These are phyloP conservation scores for Talaromyces sp. DNA, from an alignment of 2,329 filamentous ascomycete genomes.

Conservation along the genomic window DNA sequence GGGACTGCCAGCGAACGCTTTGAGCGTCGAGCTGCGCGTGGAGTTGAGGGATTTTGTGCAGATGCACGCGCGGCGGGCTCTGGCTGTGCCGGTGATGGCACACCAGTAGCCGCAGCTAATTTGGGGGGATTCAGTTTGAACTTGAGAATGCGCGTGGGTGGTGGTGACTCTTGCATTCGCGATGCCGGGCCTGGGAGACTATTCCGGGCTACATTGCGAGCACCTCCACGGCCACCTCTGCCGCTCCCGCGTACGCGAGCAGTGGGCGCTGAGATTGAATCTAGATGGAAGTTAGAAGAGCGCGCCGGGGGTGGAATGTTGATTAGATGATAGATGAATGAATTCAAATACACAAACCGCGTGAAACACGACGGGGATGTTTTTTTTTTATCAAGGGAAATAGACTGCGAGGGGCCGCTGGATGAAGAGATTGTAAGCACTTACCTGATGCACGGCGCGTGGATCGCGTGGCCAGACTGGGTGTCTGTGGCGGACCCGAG, in stretches of 20 bases:
- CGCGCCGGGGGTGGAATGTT: no score
- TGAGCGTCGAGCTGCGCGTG: slow-evolving; percentile 33
- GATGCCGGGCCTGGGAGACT: slow-evolving; percentile 11
- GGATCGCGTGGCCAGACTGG: slow-evolving; percentile 21
- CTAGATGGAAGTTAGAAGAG: slow-evolving; percentile 19
- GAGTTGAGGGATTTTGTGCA: slow-evolving; percentile 30
- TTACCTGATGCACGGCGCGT: slow-evolving; percentile 29
- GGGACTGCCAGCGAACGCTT: slow-evolving; percentile 32
- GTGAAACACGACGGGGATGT: no score
- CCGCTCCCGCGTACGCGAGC: slow-evolving; percentile 20
- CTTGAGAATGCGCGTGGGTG: background rate
- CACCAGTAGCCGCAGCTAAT: background rate
- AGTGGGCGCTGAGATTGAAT: slow-evolving; percentile 14
- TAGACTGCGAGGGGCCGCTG: background rate
- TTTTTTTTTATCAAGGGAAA: background rate
- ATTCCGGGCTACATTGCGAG: slow-evolving; percentile 15
- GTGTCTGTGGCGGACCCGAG: slow-evolving; percentile 12
- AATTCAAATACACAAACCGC: no score
- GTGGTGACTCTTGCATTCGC: background rate
- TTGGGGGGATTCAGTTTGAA: no score
- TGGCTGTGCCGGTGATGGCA: slow-evolving; percentile 12
- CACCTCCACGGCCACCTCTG: slow-evolving; percentile 19
- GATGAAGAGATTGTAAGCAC: slow-evolving; percentile 3
- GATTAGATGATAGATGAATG: no score
- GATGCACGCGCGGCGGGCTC: slow-evolving; percentile 10